phyloP scores from a whole-genome alignment of 2,329 filamentous ascomycete genomes.

The Aspergillus pseudonomiae region DNA sequence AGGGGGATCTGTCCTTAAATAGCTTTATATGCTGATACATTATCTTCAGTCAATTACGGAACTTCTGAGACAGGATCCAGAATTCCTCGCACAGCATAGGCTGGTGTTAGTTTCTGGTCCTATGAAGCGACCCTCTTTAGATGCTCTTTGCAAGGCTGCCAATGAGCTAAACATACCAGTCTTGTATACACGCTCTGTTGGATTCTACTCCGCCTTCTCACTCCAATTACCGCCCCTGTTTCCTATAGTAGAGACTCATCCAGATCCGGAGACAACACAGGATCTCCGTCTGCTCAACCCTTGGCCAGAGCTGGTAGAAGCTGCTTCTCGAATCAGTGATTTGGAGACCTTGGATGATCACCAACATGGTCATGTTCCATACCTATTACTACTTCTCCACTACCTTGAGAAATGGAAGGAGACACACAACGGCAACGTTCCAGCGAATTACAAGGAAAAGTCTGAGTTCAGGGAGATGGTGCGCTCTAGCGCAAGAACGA shows the following conservation, averaged over 20 bases:
- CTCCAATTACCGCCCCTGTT: slow-evolving; percentile 76
- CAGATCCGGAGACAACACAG: slow-evolving; percentile 79
- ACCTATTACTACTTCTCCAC: slow-evolving; percentile 78
- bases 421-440: slow-evolving; percentile 66
- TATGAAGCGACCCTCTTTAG: slow-evolving; percentile 56
- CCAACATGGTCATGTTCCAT: slow-evolving; percentile 89
- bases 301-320: slow-evolving; percentile 78
- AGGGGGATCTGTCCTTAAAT: neutral
- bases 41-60: slow-evolving; percentile 40
- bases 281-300: slow-evolving; percentile 83
- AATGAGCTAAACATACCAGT: slow-evolving; percentile 68
- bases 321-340: slow-evolving; percentile 65
- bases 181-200: slow-evolving; percentile 82
- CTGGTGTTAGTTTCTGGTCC: slow-evolving; percentile 66
- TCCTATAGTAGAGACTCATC: slow-evolving; percentile 94
- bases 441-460: slow-evolving; percentile 82
- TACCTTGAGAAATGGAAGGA: slow-evolving; percentile 81
- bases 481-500: slow-evolving; percentile 65
- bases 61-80: slow-evolving; percentile 37
- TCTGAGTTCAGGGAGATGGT: slow-evolving; percentile 76
- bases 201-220: slow-evolving; percentile 91
- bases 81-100: slow-evolving; percentile 54
- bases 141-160: slow-evolving; percentile 54
- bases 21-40: slow-evolving; percentile 12
- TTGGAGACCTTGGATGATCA: slow-evolving; percentile 73